A percentile compares a stretch with the other conserved stretches of the same genome.
Evolutionary conservation across 306 rosid genomes (phyloP).

Genomic region (Abrus precatorius): DNA sequence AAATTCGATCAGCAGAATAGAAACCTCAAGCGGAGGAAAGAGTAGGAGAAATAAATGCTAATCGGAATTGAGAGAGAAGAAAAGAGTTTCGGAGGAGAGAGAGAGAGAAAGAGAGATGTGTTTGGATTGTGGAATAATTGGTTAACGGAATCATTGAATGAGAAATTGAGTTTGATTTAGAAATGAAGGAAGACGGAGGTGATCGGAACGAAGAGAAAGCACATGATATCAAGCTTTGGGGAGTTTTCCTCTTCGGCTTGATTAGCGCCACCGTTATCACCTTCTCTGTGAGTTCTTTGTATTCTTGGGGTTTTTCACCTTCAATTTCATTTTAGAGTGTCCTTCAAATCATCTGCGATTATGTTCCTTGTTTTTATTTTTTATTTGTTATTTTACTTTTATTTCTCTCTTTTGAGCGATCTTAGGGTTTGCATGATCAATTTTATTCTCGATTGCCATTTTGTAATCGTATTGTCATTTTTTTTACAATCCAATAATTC

Average conservation of each 20-base stretch:
- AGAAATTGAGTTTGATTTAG: not conserved
- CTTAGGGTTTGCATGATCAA: constrained; percentile 25
- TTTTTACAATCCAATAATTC: not conserved
- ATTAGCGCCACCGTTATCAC: constrained; percentile 82
- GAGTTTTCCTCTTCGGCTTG: constrained; percentile 72
- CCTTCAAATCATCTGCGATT: constrained; percentile 8
- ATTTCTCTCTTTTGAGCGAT: not conserved
- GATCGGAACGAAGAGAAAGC: constrained; percentile 54
- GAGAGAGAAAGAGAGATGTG: constrained; percentile 48
- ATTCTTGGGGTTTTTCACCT: not conserved
- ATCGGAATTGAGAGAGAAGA: not conserved
- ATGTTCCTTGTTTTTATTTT: not conserved
- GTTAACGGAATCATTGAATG: not conserved
- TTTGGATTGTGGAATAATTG: constrained; percentile 44
- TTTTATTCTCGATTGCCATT: not conserved
- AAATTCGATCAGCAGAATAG: not conserved
- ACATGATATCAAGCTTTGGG: constrained; percentile 74
- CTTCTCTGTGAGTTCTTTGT: constrained; percentile 68
- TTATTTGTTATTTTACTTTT: no score
- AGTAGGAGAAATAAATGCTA: not conserved
- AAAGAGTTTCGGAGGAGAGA: constrained; percentile 10
- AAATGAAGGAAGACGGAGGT: constrained; percentile 64
- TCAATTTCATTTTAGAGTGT: constrained; percentile 5
- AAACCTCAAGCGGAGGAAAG: not conserved
- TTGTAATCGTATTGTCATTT: not conserved